Percentiles rank a stretch among this genome's conserved stretches.
phyloP scores from a whole-genome alignment of 1,284 basidiomycete genomes.

The Cutaneotrichosporon spelunceum region DNA sequence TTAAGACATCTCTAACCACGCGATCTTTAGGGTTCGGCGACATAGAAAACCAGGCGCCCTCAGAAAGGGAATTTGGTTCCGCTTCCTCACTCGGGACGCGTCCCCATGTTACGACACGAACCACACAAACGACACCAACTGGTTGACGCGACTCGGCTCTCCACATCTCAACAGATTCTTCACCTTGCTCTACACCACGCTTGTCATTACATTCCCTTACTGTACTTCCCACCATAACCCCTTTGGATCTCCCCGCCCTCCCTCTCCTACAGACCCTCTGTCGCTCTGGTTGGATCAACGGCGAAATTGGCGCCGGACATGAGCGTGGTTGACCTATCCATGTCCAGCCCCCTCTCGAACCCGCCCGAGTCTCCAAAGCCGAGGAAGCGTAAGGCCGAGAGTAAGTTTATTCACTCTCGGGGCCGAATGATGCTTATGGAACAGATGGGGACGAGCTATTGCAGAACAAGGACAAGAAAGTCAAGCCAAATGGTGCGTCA shows the following conservation, averaged over 20 bases:
- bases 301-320: background rate
- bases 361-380: slow-evolving; percentile 2
- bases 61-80: background rate
- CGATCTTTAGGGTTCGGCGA: background rate
- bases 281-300: background rate
- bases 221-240: background rate
- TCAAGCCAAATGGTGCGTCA: slow-evolving; percentile 6
- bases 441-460: background rate
- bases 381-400: slow-evolving; percentile 14
- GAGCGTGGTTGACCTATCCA: slow-evolving; percentile 19
- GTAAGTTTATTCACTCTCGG: background rate
- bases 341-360: slow-evolving; percentile 15
- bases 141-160: slow-evolving; percentile 15
- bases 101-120: background rate
- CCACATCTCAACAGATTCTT: background rate
- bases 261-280: background rate
- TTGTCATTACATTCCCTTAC: background rate
- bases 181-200: background rate
- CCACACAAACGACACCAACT: slow-evolving; percentile 2
- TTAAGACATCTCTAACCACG: background rate
- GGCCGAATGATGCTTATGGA: background rate
- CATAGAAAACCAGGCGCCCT: slow-evolving; percentile 1
- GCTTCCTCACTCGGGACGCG: slow-evolving; percentile 3
- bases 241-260: background rate
- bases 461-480: slow-evolving; percentile 9